phyloP scores from a whole-genome alignment of 371 early-diverging fungal genomes.

The Apophysomyces variabilis region DNA sequence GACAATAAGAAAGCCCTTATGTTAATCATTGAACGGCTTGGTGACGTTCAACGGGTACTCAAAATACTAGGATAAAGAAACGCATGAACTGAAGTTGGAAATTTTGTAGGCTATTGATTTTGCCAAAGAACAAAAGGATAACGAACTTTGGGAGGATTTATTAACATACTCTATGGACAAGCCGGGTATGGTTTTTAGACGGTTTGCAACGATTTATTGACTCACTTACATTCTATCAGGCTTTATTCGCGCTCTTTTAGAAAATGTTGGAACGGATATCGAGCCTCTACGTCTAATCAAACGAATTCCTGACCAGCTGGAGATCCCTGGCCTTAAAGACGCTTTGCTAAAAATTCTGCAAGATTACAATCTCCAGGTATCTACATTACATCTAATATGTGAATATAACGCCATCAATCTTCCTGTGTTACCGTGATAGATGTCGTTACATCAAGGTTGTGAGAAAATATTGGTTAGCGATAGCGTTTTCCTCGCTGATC shows the following conservation, averaged over 20 bases:
- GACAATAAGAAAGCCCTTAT: constrained; percentile 89
- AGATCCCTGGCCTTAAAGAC: constrained; percentile 81
- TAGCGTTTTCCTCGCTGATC: constrained; percentile 77
- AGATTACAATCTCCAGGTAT: constrained; percentile 88
- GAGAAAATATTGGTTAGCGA: constrained; percentile 85
- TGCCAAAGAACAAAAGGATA: constrained; percentile 95
- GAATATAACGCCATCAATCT: not conserved
- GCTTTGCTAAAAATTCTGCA: constrained; percentile 86
- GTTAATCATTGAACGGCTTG: constrained; percentile 88
- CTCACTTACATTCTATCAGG: constrained; percentile 44
- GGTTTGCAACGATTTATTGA: not conserved
- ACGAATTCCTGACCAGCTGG: constrained; percentile 78
- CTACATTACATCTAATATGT: not conserved
- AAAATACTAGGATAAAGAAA: not conserved
- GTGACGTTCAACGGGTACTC: constrained; percentile 84
- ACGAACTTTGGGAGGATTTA: constrained; percentile 94
- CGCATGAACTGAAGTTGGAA: not conserved
- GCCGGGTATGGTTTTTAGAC: constrained; percentile 60
- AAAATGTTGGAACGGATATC: constrained; percentile 85
- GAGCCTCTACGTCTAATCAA: constrained; percentile 82
- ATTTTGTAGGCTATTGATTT: constrained; percentile 88
- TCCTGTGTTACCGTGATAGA: constrained; percentile 24
- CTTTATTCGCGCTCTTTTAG: constrained; percentile 89
- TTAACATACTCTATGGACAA: constrained; percentile 87
- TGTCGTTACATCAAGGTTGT: constrained; percentile 85